Evolutionary conservation across 2,329 filamentous ascomycete species (phyloP), one percentile per base, ranked within the genome.

Genomic region (Colletotrichum graminicola): DNA sequence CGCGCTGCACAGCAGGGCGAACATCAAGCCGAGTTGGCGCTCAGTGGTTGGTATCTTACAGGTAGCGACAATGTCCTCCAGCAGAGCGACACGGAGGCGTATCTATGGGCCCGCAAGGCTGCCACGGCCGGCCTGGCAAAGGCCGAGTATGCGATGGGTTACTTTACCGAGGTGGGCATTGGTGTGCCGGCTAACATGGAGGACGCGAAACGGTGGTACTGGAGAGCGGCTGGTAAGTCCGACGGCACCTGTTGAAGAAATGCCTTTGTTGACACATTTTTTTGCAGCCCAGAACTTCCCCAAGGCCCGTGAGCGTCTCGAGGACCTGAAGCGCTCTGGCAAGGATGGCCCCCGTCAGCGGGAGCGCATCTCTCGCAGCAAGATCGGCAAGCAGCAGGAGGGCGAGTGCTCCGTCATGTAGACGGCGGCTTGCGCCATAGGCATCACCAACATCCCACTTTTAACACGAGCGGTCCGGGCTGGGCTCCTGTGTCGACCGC

Each of bases 131-230:
- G 95, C 3, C 83, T 98, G 47, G 91, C 94, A 10, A 99, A 98
- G 85, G 96, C 96, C 0, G 93, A 98, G 83, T 98, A 98, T 82
- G 96, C 95, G 0, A 97, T 99, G 93, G 96, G 96, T 0, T 98
- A 98, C 82, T 98, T 97, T 79, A 97, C 94, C 0, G 96, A 99
- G 82, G 92, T 96, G 60, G 96, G 96, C 16, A 98, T 99, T 76
- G 96, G 96, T 39, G 91, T 94, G 74, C 87, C 92, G 21, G 90
- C 93, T 11, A 97, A 95, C 79, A 77, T 98, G 76, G 96, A 99
- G 77, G 96, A 98, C 82, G 96, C 95, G 29, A 98, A 97, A 86
- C 90, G 94, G 76, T 99, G 96, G 96, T 99, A 99, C 83, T 98
- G 95, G 89, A 89, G 95, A 80, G 95, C 96, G 82, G 96, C 96